phyloP scores from a whole-genome alignment of 148 eudicot genomes.

The Chenopodium suecicum region DNA sequence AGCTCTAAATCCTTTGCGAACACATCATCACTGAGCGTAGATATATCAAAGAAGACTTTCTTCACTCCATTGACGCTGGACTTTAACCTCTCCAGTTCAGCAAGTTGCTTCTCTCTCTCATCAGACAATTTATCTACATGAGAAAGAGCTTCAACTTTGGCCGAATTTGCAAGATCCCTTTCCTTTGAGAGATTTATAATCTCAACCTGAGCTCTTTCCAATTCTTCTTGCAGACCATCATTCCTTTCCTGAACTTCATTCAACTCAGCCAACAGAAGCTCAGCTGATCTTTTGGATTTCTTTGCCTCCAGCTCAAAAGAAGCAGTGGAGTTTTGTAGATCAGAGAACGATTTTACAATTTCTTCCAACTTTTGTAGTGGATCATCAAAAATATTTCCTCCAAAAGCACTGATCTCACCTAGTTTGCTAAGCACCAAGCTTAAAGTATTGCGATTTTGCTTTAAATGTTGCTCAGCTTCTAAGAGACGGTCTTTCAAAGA shows the following conservation, averaged over 20 bases:
- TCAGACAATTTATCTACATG: slow-evolving; percentile 57
- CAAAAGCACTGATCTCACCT: slow-evolving; percentile 45
- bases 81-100: slow-evolving; percentile 48
- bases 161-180: slow-evolving; percentile 60
- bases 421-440: slow-evolving; percentile 48
- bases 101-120: slow-evolving; percentile 50
- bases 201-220: slow-evolving; percentile 45
- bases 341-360: slow-evolving; percentile 48
- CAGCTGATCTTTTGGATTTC: slow-evolving; percentile 86
- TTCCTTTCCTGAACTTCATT: slow-evolving; percentile 98
- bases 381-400: slow-evolving; percentile 37
- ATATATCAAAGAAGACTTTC: slow-evolving; percentile 45
- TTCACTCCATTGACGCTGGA: slow-evolving; percentile 45
- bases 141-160: slow-evolving; percentile 67
- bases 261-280: slow-evolving; percentile 86
- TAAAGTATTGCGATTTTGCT: slow-evolving; percentile 55
- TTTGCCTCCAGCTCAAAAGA: slow-evolving; percentile 65
- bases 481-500: slow-evolving; percentile 52
- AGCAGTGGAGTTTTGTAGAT: slow-evolving; percentile 45
- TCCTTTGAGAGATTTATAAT: slow-evolving; percentile 60
- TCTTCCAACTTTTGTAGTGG: slow-evolving; percentile 67
- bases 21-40: slow-evolving; percentile 39
- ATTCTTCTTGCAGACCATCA: slow-evolving; percentile 85
- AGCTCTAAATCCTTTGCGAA: slow-evolving; percentile 58
- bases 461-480: slow-evolving; percentile 50